Base-by-base conservation (phyloP, 2,329 filamentous ascomycete species). In the Rugonectria rugulosa region DNA sequence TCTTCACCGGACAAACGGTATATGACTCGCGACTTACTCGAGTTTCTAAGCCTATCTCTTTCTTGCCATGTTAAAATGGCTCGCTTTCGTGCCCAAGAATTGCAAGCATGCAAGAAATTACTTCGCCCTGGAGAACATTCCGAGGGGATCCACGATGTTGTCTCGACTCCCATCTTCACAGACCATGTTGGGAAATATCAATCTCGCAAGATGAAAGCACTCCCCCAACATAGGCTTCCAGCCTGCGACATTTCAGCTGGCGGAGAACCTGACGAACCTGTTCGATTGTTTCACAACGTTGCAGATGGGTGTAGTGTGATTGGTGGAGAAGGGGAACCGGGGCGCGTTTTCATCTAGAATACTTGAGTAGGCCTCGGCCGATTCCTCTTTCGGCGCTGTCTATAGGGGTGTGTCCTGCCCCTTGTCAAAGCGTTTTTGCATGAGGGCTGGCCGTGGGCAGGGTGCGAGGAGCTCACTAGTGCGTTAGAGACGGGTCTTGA, bases 211-310 rank as follows among this genome's bases (percentile, higher is more conserved):
- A n/a, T n/a, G n/a, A 32, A 32, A 14, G 29, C 6, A 11, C 29
- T 32, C n/a, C 7, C 29, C n/a, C 29, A 32, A n/a, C n/a, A 32
- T 32, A 14, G 29, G 29, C 29, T 32, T 32, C 7, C n/a, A 32
- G 29, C 29, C n/a, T 8, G 29, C 12, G 29, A 32, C 14, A 32
- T 32, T 14, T 32, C 29, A n/a, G 7, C 5, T 8, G 36, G 52
- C 37, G 2, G 69, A 70, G 20, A n/a, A 32, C 5, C 29, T 14
- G 29, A n/a, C 6, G 5, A 14, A 32, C 29, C 29, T 64, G 5
- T 32, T 14, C 29, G 29, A n/a, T n/a, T n/a, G n/a, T n/a, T n/a
- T n/a, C n/a, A n/a, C n/a, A n/a, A n/a, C n/a, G n/a, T n/a, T n/a
- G n/a, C n/a, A n/a, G n/a, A n/a, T n/a, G n/a, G n/a, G n/a, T n/a